Conservation (phyloP, 148 eudicot genomes). For the Diospyros kaki region DNA sequence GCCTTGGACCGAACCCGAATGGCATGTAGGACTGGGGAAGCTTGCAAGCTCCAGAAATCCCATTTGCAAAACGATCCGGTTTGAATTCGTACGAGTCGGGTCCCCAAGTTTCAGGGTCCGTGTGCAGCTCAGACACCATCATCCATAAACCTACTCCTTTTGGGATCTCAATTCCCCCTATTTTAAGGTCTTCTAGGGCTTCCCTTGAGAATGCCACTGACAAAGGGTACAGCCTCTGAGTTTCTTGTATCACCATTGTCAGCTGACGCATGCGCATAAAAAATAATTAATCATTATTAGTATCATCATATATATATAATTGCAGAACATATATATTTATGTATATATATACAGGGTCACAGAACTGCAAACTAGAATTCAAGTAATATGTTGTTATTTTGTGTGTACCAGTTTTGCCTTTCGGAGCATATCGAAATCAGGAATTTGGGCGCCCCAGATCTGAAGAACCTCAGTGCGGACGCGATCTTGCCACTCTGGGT, state of each 20-base stretch:
- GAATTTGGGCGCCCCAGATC: too few species aligned
- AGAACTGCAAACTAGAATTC: too few species aligned
- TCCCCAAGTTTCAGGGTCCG: slow-evolving; percentile 14
- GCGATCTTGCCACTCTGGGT: too few species aligned
- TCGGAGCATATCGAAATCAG: too few species aligned
- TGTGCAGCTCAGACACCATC: background rate
- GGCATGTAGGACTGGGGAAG: slow-evolving; percentile 8
- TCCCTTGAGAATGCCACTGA: background rate
- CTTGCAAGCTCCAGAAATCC: slow-evolving; percentile 7
- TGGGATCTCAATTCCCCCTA: background rate
- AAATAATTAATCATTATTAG: too few species aligned
- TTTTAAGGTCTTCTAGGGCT: slow-evolving; percentile 10
- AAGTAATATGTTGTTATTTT: too few species aligned
- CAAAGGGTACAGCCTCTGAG: background rate
- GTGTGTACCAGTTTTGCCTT: too few species aligned
- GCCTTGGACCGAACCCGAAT: slow-evolving; percentile 6
- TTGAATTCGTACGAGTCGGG: background rate
- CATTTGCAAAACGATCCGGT: slow-evolving; percentile 7
- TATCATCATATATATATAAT: too few species aligned
- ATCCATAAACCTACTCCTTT: slow-evolving; percentile 7
- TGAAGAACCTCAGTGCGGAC: too few species aligned
- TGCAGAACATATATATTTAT: too few species aligned
- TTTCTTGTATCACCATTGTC: slow-evolving; percentile 5
- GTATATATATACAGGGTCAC: too few species aligned
- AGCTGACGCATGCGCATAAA: background rate